Percentiles rank a stretch among this genome's conserved stretches.
These are phyloP conservation scores for Leptomonas pyrrhocoris DNA, from an alignment of 208 protist species.

Conservation along the genomic window DNA sequence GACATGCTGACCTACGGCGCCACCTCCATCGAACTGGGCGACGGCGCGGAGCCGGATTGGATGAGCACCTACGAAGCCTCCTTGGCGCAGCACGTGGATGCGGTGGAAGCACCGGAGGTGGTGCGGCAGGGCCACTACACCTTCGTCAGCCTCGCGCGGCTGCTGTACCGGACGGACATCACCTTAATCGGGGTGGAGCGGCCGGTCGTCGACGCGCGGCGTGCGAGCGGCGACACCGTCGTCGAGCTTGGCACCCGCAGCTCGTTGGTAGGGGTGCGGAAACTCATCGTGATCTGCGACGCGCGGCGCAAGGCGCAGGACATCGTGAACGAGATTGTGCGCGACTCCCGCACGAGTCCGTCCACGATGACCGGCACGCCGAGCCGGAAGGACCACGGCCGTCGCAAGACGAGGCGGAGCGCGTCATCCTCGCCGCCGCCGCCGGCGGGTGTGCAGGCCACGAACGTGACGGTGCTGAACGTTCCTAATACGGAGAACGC, in stretches of 20 bases:
- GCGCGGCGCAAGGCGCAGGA: constrained; percentile 23
- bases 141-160: constrained; percentile 34
- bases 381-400: background rate
- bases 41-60: constrained; percentile 33
- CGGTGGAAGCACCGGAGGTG: constrained; percentile 26
- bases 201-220: background rate
- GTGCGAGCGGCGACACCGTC: constrained; percentile 7
- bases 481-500: background rate
- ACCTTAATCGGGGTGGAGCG: constrained; percentile 44
- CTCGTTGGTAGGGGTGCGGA: constrained; percentile 29
- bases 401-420: background rate
- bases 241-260: constrained; percentile 37
- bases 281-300: constrained; percentile 47
- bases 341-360: constrained; percentile 25
- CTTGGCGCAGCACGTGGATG: constrained; percentile 39
- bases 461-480: constrained; percentile 15
- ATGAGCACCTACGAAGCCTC: constrained; percentile 49
- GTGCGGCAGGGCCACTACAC: constrained; percentile 32
- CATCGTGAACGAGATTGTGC: constrained; percentile 19
- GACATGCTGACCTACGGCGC: constrained; percentile 42
- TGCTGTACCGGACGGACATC: constrained; percentile 34
- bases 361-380: constrained; percentile 8
- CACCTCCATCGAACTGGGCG: constrained; percentile 22
- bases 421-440: constrained; percentile 3
- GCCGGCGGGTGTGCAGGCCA: constrained; percentile 17